Conservation (phyloP, 176 grass and related monocot species). For the Rhynchospora breviuscula region DNA sequence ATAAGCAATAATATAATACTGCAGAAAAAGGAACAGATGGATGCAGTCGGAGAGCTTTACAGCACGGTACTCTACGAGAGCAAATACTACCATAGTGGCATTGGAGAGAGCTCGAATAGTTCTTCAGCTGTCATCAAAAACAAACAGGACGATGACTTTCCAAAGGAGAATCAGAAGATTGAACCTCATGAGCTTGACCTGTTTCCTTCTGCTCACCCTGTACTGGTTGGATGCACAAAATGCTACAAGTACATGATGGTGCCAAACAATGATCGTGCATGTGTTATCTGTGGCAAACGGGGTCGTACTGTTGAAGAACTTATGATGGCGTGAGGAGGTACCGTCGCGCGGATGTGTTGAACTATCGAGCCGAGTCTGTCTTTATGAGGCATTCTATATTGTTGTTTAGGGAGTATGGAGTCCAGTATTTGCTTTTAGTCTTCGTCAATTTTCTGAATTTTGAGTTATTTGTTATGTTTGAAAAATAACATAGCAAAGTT, state of each 20-base stretch:
- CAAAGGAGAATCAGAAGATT: neutral
- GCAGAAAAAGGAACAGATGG: neutral
- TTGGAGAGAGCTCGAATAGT: neutral
- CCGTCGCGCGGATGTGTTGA: neutral
- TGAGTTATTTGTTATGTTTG: neutral
- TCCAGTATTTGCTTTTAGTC: neutral
- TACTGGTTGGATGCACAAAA: neutral
- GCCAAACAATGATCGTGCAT: neutral
- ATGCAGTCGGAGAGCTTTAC: neutral
- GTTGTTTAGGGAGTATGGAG: neutral
- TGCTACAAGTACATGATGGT: neutral
- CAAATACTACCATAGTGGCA: neutral
- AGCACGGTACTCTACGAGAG: neutral
- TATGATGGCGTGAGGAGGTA: neutral
- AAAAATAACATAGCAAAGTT: neutral
- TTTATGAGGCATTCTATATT: neutral
- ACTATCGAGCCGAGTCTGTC: neutral
- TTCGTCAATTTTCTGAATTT: neutral
- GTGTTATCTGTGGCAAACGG: neutral
- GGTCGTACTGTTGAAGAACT: neutral
- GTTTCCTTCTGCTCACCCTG: neutral
- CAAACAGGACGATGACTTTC: neutral
- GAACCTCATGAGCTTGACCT: neutral
- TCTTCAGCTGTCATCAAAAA: neutral
- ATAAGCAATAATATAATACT: neutral